Evolutionary conservation across 495 filamentous ascomycete species (phyloP).

Genomic region (Cetradonia linearis): DNA sequence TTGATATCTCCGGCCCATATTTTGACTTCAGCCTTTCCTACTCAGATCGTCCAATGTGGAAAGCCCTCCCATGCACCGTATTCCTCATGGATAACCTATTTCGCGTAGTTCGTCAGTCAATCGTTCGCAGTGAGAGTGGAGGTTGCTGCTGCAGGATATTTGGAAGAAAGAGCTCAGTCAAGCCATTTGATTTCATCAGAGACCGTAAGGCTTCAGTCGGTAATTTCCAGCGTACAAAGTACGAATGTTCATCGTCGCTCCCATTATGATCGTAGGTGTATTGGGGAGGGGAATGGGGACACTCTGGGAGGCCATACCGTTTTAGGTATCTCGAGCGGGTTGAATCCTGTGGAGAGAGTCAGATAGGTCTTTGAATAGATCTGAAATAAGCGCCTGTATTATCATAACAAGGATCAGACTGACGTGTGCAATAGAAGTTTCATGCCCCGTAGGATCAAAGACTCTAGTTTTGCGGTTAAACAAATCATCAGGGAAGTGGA

Average conservation of each 20-base stretch:
- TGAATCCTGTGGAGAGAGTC: not conserved
- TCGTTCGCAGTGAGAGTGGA: not conserved
- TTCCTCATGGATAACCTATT: not conserved
- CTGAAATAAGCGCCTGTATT: not conserved
- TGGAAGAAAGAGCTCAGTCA: conserved; percentile 54
- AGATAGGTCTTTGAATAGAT: not conserved
- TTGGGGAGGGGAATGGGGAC: not conserved
- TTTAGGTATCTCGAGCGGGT: not conserved
- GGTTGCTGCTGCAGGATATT: not conserved
- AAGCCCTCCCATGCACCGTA: not conserved
- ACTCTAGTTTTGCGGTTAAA: conserved; percentile 99
- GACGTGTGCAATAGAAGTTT: conserved; percentile 96
- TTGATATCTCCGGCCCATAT: not conserved
- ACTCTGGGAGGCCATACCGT: conserved; percentile 6
- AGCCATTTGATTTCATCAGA: conserved; percentile 85
- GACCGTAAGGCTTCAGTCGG: conserved; percentile 76
- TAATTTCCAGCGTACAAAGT: conserved; percentile 99
- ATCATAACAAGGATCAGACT: conserved; percentile 62
- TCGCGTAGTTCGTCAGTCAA: not conserved
- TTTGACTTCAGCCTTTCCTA: not conserved
- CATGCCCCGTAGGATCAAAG: conserved; percentile 94
- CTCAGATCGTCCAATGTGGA: not conserved
- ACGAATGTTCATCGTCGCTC: conserved; percentile 70
- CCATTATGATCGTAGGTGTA: not conserved
- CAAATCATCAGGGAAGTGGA: conserved; percentile 52